These are phyloP conservation scores for Seminavis robusta DNA, from an alignment of 108 stramenopile species.

Conservation along the genomic window DNA sequence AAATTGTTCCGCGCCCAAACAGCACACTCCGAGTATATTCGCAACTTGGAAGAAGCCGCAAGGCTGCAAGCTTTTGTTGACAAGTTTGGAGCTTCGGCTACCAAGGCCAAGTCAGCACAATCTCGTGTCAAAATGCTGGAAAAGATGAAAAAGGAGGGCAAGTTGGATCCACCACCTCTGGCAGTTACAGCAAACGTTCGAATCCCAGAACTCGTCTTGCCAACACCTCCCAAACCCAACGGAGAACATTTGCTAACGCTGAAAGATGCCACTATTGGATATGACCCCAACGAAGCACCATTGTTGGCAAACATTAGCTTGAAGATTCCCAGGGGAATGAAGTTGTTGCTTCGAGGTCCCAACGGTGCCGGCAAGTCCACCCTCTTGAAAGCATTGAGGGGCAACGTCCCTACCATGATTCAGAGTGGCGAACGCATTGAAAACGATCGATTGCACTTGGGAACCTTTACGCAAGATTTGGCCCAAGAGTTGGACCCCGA, in stretches of 20 bases:
- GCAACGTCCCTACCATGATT: constrained; percentile 61
- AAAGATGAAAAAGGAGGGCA: constrained; percentile 47
- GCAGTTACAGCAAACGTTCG: constrained; percentile 21
- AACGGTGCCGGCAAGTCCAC: constrained; percentile 96
- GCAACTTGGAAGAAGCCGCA: constrained; percentile 79
- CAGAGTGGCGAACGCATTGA: constrained; percentile 62
- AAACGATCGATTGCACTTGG: constrained; percentile 57
- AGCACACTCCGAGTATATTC: constrained; percentile 76
- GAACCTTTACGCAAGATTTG: constrained; percentile 85
- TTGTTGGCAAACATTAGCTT: constrained; percentile 46
- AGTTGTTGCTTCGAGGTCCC: constrained; percentile 71
- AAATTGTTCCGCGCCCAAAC: constrained; percentile 68
- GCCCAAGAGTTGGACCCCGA: constrained; percentile 79
- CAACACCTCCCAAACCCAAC: constrained; percentile 51
- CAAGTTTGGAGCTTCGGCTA: constrained; percentile 81
- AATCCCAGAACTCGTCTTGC: constrained; percentile 34
- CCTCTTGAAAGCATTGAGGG: constrained; percentile 89
- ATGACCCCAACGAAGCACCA: constrained; percentile 20
- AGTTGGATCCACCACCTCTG: constrained; percentile 55
- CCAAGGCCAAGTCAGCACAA: constrained; percentile 84
- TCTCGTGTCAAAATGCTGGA: constrained; percentile 87
- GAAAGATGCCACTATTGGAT: constrained; percentile 61
- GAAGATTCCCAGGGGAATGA: constrained; percentile 58
- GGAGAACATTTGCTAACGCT: constrained; percentile 59
- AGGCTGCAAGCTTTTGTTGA: constrained; percentile 86